Percentiles rank a stretch among this genome's conserved stretches.
phyloP scores from a whole-genome alignment of 2,329 filamentous ascomycete species.

The Cadophora luteo-olivacea region DNA sequence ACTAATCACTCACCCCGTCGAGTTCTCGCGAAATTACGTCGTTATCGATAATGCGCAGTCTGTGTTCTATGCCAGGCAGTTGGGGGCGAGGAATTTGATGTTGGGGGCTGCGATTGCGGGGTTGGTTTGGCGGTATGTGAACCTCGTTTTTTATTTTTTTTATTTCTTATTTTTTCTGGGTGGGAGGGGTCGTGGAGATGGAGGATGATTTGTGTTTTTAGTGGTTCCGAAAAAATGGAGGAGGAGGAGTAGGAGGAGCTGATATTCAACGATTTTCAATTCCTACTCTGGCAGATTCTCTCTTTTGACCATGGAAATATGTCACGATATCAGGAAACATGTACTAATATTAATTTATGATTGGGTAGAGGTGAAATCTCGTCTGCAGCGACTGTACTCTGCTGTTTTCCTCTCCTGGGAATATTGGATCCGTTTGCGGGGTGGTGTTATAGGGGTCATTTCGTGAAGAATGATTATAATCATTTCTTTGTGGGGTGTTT shows the following conservation, averaged over 20 bases:
- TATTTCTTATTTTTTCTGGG: neutral
- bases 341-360: no score
- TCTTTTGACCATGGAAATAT: no score
- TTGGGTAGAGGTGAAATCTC: neutral
- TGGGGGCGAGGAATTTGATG: neutral
- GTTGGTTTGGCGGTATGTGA: neutral
- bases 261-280: no score
- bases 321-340: no score
- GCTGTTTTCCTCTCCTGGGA: neutral
- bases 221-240: no score
- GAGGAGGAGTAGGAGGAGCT: no score
- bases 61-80: neutral
- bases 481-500: neutral
- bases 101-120: neutral
- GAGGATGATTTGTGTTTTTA: no score
- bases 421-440: neutral
- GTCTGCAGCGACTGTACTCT: neutral
- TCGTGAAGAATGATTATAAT: constrained; percentile 7
- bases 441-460: neutral
- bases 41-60: neutral
- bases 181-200: no score
- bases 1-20: neutral
- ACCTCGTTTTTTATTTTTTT: neutral
- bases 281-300: no score
- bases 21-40: neutral